Percentiles rank a stretch among this genome's conserved stretches.
phyloP scores from a whole-genome alignment of 2,329 filamentous ascomycete genomes.

The Madurella mycetomatis region DNA sequence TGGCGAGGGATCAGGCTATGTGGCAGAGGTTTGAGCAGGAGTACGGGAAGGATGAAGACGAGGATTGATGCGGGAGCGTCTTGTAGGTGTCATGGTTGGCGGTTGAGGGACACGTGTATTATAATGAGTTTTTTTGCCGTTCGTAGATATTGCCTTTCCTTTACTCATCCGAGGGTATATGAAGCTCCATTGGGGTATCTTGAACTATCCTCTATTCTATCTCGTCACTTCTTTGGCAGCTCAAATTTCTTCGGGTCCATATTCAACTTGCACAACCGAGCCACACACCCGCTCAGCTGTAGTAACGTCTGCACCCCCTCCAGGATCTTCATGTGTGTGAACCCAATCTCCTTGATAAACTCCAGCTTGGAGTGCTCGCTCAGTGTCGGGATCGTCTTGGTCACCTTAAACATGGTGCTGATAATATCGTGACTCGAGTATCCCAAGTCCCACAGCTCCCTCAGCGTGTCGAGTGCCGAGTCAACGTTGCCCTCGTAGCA shows the following conservation, averaged over 20 bases:
- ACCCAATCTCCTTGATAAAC: conserved; percentile 98
- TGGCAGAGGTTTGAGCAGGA: conserved; percentile 66
- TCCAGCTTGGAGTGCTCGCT: conserved; percentile 95
- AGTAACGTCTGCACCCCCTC: conserved; percentile 94
- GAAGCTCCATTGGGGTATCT: conserved; percentile 12
- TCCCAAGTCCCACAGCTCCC: conserved; percentile 89
- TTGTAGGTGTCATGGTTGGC: neutral
- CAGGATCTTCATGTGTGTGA: conserved; percentile 98
- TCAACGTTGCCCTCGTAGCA: conserved; percentile 92
- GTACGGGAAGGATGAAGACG: conserved; percentile 43
- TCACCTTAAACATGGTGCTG: conserved; percentile 98
- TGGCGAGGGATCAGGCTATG: conserved; percentile 60
- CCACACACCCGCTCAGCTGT: conserved; percentile 88
- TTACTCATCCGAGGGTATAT: neutral
- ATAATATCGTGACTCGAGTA: conserved; percentile 99
- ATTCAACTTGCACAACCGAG: conserved; percentile 87
- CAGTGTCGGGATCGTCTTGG: conserved; percentile 87
- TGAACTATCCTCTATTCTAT: neutral
- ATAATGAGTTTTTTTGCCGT: too few relatives aligned
- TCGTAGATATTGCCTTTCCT: neutral
- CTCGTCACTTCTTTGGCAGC: conserved; percentile 32
- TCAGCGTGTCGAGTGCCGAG: conserved; percentile 75
- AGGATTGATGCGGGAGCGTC: conserved; percentile 13
- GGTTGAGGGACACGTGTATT: neutral
- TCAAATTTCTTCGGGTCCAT: conserved; percentile 87